A percentile compares a stretch with the other conserved stretches of the same genome.
phyloP scores from a whole-genome alignment of 2,329 filamentous ascomycete genomes.

The Plectosphaerella cucumerina region DNA sequence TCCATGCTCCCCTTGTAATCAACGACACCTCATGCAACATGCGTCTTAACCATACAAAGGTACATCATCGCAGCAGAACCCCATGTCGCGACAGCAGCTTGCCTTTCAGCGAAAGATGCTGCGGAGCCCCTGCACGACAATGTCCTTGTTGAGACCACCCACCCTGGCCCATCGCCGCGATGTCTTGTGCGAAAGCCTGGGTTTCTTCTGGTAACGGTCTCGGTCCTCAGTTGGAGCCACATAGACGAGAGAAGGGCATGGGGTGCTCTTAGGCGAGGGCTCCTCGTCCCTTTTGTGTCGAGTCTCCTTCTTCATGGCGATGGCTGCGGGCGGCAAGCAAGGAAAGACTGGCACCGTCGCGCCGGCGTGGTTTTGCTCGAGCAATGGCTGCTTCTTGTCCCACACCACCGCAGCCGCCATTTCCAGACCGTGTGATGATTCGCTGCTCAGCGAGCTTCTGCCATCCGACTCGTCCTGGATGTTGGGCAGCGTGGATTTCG shows the following conservation, averaged over 20 bases:
- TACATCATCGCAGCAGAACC: too few relatives aligned
- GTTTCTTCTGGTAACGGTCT: conserved; percentile 3
- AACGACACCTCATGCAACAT: too few relatives aligned
- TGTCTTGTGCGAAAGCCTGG: conserved; percentile 17
- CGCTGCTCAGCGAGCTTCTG: conserved; percentile 7
- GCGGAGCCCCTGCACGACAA: conserved; percentile 35
- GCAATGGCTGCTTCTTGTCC: neutral
- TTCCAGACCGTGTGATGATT: neutral
- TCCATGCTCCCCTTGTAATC: too few relatives aligned
- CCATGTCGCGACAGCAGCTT: too few relatives aligned
- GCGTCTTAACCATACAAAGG: too few relatives aligned
- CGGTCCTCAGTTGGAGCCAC: conserved; percentile 14
- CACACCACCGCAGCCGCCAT: neutral
- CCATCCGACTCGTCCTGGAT: conserved; percentile 19
- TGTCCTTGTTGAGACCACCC: conserved; percentile 29
- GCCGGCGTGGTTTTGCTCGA: too few relatives aligned
- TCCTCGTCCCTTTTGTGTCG: too few relatives aligned
- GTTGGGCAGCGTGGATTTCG: conserved; percentile 14
- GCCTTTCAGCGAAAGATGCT: conserved; percentile 36
- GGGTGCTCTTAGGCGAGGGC: conserved; percentile 10
- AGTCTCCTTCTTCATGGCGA: too few relatives aligned
- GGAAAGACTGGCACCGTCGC: too few relatives aligned
- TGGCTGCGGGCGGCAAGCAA: too few relatives aligned
- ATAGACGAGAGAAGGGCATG: conserved; percentile 9
- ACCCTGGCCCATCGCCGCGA: conserved; percentile 31